Conservation (phyloP, 2,329 filamentous ascomycete genomes). For the Eutypella sp. region DNA sequence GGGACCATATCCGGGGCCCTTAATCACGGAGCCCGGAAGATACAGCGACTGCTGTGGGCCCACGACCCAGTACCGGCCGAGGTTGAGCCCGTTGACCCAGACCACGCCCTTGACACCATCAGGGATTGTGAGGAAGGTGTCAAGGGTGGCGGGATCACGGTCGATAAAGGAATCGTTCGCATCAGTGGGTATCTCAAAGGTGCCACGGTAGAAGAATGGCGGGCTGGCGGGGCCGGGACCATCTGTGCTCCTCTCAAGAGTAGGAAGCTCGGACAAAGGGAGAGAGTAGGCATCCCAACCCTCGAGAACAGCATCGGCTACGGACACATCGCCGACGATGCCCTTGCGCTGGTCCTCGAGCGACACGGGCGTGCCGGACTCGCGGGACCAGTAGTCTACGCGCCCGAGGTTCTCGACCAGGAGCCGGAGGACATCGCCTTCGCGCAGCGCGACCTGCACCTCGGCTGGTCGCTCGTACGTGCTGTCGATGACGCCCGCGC, state of each 20-base stretch:
- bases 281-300: conserved; percentile 38
- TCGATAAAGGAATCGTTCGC: conserved; percentile 15
- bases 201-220: conserved; percentile 25
- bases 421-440: conserved; percentile 36
- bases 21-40: conserved; percentile 35
- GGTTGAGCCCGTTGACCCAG: conserved; percentile 41
- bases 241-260: background rate
- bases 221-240: conserved; percentile 3
- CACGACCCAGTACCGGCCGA: conserved; percentile 42
- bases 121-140: conserved; percentile 35
- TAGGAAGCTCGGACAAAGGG: conserved; percentile 25
- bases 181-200: conserved; percentile 18
- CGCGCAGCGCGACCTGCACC: conserved; percentile 31
- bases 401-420: conserved; percentile 48
- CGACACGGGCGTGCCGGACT: conserved; percentile 22
- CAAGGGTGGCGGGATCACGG: conserved; percentile 19
- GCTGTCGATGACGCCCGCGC: conserved; percentile 41
- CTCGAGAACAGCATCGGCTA: conserved; percentile 27
- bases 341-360: conserved; percentile 43
- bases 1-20: conserved; percentile 10
- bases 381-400: conserved; percentile 38
- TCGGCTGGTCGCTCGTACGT: conserved; percentile 34
- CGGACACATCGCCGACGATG: conserved; percentile 36
- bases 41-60: conserved; percentile 45
- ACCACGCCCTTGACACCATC: conserved; percentile 39